phyloP scores from a whole-genome alignment of 805 yeast genomes.

The Lipomyces lipofer region DNA sequence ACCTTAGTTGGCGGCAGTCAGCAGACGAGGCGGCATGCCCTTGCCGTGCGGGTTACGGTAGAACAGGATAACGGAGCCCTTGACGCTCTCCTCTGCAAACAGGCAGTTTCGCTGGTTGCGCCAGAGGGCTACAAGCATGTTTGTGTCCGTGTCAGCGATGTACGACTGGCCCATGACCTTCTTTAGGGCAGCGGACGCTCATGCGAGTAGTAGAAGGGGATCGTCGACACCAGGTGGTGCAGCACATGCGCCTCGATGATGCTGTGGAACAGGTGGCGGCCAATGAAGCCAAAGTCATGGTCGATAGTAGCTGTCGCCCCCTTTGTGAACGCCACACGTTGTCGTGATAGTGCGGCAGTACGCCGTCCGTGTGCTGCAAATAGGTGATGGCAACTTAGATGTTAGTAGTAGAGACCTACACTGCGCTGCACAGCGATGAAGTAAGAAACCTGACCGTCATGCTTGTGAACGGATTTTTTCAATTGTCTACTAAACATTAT shows the following conservation, averaged over 20 bases:
- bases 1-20: neutral
- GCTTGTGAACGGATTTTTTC: no score
- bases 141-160: slow-evolving; percentile 62
- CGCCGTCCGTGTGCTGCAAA: slow-evolving; percentile 78
- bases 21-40: slow-evolving; percentile 42
- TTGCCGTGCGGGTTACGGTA: slow-evolving; percentile 68
- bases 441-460: no score
- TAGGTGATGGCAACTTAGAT: slow-evolving; percentile 69
- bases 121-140: slow-evolving; percentile 68
- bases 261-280: slow-evolving; percentile 78
- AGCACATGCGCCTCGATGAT: slow-evolving; percentile 88
- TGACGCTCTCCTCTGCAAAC: slow-evolving; percentile 66
- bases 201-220: slow-evolving; percentile 75
- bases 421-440: neutral
- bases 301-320: slow-evolving; percentile 92
- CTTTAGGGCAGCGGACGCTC: slow-evolving; percentile 65
- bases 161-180: slow-evolving; percentile 85
- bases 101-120: slow-evolving; percentile 62
- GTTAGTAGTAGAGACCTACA: neutral
- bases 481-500: no score
- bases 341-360: slow-evolving; percentile 77
- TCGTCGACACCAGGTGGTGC: slow-evolving; percentile 80
- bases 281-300: slow-evolving; percentile 78
- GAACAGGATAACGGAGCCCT: slow-evolving; percentile 67
- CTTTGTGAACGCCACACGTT: slow-evolving; percentile 71